phyloP scores from a whole-genome alignment of 352 stramenopile genomes.

The Phytophthora uliginosa region DNA sequence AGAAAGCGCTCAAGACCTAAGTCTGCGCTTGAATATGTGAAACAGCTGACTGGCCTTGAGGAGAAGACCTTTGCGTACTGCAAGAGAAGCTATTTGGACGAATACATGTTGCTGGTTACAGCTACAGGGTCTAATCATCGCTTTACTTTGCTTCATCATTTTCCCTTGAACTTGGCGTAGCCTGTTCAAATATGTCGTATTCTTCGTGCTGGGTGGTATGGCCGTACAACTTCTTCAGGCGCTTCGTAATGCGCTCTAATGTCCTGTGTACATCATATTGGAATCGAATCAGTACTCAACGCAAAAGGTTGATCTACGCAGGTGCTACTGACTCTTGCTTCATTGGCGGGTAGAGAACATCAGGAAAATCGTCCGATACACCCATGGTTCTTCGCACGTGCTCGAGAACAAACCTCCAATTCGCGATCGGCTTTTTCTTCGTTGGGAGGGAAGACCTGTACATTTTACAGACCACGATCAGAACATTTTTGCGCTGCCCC shows the following conservation, averaged over 20 bases:
- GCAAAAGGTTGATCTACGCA: background rate
- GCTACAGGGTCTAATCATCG: constrained; percentile 10
- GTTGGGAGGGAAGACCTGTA: constrained; percentile 67
- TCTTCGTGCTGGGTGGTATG: constrained; percentile 62
- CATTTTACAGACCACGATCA: constrained; percentile 3
- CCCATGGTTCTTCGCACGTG: constrained; percentile 43
- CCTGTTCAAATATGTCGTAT: constrained; percentile 44
- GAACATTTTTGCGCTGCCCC: background rate
- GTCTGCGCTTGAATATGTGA: constrained; percentile 6
- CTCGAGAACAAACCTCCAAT: constrained; percentile 79
- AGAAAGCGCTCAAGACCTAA: constrained; percentile 95
- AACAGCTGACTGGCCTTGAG: constrained; percentile 4
- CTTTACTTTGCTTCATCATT: constrained; percentile 16
- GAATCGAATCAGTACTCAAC: constrained; percentile 8
- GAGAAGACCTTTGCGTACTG: constrained; percentile 13
- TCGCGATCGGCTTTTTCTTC: constrained; percentile 70
- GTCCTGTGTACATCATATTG: constrained; percentile 44
- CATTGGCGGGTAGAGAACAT: constrained; percentile 42
- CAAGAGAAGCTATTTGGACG: constrained; percentile 10
- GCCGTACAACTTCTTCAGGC: constrained; percentile 64
- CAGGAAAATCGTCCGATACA: constrained; percentile 5
- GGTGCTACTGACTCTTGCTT: constrained; percentile 42
- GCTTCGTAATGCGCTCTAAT: constrained; percentile 67
- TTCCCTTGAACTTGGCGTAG: background rate
- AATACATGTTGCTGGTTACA: constrained; percentile 31